Evolutionary conservation across 345 rosid species (phyloP).

Genomic region (Salix caprea): DNA sequence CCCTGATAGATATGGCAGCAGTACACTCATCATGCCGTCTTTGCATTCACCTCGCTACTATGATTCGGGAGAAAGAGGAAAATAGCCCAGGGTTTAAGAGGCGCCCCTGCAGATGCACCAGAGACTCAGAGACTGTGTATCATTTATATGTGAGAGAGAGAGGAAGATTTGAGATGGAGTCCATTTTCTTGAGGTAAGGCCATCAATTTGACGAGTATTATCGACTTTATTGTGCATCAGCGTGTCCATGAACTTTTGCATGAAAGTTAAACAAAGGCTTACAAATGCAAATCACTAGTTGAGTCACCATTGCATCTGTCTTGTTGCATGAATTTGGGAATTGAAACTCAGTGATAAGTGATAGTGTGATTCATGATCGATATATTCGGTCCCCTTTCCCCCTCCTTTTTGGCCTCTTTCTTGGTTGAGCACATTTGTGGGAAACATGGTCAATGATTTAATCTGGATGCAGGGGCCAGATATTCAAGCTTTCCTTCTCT

Average conservation of each 20-base stretch:
- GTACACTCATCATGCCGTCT: conserved; percentile 99
- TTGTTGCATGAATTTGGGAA: background rate
- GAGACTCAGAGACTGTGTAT: conserved; percentile 59
- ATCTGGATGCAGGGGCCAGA: background rate
- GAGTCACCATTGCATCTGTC: background rate
- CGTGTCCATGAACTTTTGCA: background rate
- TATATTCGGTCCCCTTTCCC: background rate
- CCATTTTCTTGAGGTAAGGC: conserved; percentile 73
- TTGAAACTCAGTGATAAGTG: background rate
- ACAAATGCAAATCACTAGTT: background rate
- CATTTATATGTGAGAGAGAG: conserved; percentile 83
- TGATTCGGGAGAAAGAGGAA: conserved; percentile 68
- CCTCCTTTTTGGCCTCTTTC: background rate
- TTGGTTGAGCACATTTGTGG: background rate
- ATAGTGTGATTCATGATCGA: background rate
- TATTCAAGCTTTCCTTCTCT: background rate
- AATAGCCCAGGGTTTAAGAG: conserved; percentile 44
- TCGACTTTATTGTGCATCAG: background rate
- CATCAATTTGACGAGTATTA: background rate
- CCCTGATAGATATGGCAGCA: conserved; percentile 94
- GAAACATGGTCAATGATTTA: background rate
- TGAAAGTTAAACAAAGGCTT: background rate
- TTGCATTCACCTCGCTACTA: conserved; percentile 81
- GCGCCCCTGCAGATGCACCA: conserved; percentile 80
- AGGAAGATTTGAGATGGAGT: conserved; percentile 79